These are phyloP conservation scores for Collybia sp. DNA, from an alignment of 768 basidiomycete genomes.

Conservation along the genomic window DNA sequence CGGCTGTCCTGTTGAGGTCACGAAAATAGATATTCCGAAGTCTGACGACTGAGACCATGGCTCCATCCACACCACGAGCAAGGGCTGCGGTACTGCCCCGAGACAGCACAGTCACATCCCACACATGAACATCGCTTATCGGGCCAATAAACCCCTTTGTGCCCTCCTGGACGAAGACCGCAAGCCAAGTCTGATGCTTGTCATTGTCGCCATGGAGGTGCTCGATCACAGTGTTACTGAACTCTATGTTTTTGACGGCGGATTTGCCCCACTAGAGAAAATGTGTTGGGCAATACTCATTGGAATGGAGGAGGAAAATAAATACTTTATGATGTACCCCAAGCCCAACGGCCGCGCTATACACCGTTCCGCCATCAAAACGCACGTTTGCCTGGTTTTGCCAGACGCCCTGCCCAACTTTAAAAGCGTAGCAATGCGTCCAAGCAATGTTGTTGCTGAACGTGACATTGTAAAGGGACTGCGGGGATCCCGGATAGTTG, in stretches of 20 bases:
- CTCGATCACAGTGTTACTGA: slow-evolving; percentile 2
- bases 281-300: neutral
- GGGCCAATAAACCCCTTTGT: neutral
- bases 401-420: slow-evolving; percentile 13
- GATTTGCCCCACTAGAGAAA: slow-evolving; percentile 1
- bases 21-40: slow-evolving; percentile 2
- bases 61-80: neutral
- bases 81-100: neutral
- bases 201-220: slow-evolving; percentile 3
- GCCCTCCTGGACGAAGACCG: slow-evolving; percentile 2
- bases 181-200: slow-evolving; percentile 4
- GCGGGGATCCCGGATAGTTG: slow-evolving; percentile 7
- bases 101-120: neutral
- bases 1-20: slow-evolving; percentile 1
- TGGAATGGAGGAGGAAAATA: neutral
- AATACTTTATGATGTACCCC: slow-evolving; percentile 7
- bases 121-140: neutral
- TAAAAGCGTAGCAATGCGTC: slow-evolving; percentile 13
- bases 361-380: slow-evolving; percentile 2
- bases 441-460: slow-evolving; percentile 11
- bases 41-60: neutral
- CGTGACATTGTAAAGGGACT: slow-evolving; percentile 4
- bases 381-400: slow-evolving; percentile 5
- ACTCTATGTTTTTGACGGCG: neutral
- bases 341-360: slow-evolving; percentile 4